Percentiles rank a stretch among this genome's conserved stretches.
Evolutionary conservation across 1,284 basidiomycete genomes (phyloP).

Genomic region (Moniliella sp.): DNA sequence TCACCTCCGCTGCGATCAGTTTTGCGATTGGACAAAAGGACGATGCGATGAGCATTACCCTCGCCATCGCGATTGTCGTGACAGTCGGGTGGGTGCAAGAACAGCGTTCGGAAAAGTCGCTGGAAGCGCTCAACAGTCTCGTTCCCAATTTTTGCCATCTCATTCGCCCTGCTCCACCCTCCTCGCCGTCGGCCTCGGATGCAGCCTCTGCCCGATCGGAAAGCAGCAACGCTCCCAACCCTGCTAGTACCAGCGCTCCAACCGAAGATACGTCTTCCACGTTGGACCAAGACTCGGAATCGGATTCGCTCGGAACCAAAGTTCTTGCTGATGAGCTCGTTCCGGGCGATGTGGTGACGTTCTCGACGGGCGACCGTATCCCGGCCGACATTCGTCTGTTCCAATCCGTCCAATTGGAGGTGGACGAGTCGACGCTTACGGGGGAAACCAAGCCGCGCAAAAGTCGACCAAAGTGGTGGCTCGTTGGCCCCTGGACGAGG

Average conservation of each 20-base stretch:
- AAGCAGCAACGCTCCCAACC: too few relatives aligned
- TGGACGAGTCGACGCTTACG: slow-evolving; percentile 83
- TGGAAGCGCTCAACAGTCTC: slow-evolving; percentile 83
- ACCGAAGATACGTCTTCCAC: too few relatives aligned
- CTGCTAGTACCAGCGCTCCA: too few relatives aligned
- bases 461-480: background rate
- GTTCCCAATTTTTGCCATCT: slow-evolving; percentile 89
- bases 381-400: slow-evolving; percentile 75
- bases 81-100: slow-evolving; percentile 96
- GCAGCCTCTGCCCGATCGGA: too few relatives aligned
- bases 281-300: too few relatives aligned
- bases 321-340: slow-evolving; percentile 46
- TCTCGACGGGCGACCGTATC: slow-evolving; percentile 68
- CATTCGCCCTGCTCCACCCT: slow-evolving; percentile 49
- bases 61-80: slow-evolving; percentile 79
- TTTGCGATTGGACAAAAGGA: slow-evolving; percentile 77
- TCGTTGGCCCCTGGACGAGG: background rate
- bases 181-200: too few relatives aligned
- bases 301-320: too few relatives aligned
- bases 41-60: slow-evolving; percentile 74
- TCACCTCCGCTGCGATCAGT: slow-evolving; percentile 66
- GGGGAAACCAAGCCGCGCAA: slow-evolving; percentile 50
- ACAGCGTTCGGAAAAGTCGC: slow-evolving; percentile 72
- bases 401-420: slow-evolving; percentile 58
- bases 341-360: slow-evolving; percentile 74